Conservation (phyloP, 1,284 basidiomycete genomes). For the Taiwanofungus camphoratus region DNA sequence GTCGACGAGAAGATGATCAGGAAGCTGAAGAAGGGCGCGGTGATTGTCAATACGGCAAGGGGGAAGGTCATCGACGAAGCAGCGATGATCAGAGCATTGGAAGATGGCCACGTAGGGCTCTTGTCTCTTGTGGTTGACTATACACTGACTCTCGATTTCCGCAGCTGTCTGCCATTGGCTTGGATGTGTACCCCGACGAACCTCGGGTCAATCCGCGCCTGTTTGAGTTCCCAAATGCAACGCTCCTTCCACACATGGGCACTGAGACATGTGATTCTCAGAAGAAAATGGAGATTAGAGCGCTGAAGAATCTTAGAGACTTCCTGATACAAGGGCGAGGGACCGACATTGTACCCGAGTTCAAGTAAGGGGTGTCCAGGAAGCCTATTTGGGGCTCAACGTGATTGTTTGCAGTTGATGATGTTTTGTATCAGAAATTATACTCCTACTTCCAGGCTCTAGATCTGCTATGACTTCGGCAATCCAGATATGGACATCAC, state of each 20-base stretch:
- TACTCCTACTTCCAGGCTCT: too few relatives aligned
- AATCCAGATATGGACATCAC: too few relatives aligned
- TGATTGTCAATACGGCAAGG: slow-evolving; percentile 87
- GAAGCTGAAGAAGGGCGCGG: slow-evolving; percentile 72
- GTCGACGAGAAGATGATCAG: slow-evolving; percentile 79
- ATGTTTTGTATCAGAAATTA: neutral
- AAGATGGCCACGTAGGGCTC: slow-evolving; percentile 72
- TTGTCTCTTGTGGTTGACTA: slow-evolving; percentile 4
- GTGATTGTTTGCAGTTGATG: neutral
- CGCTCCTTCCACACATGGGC: slow-evolving; percentile 87
- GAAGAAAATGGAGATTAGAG: slow-evolving; percentile 77
- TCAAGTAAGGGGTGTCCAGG: slow-evolving; percentile 24
- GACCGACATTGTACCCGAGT: slow-evolving; percentile 62
- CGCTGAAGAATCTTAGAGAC: slow-evolving; percentile 65
- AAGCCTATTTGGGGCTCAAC: too few relatives aligned
- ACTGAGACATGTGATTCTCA: slow-evolving; percentile 82
- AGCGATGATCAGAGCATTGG: slow-evolving; percentile 78
- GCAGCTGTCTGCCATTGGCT: slow-evolving; percentile 76
- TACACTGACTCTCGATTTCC: neutral
- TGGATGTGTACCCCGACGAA: slow-evolving; percentile 90
- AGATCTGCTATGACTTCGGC: too few relatives aligned
- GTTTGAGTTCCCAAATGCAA: slow-evolving; percentile 75
- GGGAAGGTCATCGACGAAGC: slow-evolving; percentile 88
- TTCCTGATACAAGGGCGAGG: slow-evolving; percentile 61
- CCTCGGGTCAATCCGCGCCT: slow-evolving; percentile 80